A percentile compares a stretch with the other conserved stretches of the same genome.
Evolutionary conservation across 1,139 yeast genomes (phyloP).

Genomic region (Candida buenavistaensis): DNA sequence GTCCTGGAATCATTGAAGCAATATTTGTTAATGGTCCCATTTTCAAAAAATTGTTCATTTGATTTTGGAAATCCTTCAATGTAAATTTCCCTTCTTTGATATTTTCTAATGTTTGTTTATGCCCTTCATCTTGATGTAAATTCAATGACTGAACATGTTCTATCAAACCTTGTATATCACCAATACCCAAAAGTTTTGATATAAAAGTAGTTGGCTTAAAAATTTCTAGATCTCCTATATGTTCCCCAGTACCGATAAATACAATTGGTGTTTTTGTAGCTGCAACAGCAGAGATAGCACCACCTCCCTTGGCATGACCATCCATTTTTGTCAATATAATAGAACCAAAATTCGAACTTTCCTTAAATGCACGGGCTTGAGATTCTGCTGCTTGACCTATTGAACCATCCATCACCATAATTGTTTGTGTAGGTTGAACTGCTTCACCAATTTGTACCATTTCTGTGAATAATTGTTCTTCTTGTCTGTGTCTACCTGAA

Average conservation of each 20-base stretch:
- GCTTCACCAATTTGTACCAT: constrained; percentile 91
- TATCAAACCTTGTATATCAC: constrained; percentile 90
- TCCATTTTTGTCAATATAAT: constrained; percentile 96
- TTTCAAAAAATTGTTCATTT: constrained; percentile 91
- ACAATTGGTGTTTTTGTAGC: constrained; percentile 96
- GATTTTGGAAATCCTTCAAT: constrained; percentile 86
- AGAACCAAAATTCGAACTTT: constrained; percentile 90
- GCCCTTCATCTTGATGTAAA: constrained; percentile 65
- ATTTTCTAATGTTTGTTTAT: constrained; percentile 89
- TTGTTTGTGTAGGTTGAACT: constrained; percentile 88
- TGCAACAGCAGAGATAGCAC: constrained; percentile 98
- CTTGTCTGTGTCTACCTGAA: constrained; percentile 97
- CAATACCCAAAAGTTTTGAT: constrained; percentile 88
- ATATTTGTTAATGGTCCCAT: constrained; percentile 95
- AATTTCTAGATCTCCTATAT: constrained; percentile 87
- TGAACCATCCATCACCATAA: constrained; percentile 96
- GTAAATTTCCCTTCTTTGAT: constrained; percentile 95
- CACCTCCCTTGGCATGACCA: constrained; percentile 99
- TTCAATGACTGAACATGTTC: constrained; percentile 91
- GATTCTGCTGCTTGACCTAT: constrained; percentile 98
- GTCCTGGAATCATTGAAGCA: constrained; percentile 95
- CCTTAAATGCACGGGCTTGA: constrained; percentile 93
- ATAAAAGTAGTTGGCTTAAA: constrained; percentile 89
- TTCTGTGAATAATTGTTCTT: constrained; percentile 85
- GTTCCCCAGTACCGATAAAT: constrained; percentile 98